Evolutionary conservation across 495 filamentous ascomycete genomes (phyloP).

Genomic region (Podospora pseudoanserina): DNA sequence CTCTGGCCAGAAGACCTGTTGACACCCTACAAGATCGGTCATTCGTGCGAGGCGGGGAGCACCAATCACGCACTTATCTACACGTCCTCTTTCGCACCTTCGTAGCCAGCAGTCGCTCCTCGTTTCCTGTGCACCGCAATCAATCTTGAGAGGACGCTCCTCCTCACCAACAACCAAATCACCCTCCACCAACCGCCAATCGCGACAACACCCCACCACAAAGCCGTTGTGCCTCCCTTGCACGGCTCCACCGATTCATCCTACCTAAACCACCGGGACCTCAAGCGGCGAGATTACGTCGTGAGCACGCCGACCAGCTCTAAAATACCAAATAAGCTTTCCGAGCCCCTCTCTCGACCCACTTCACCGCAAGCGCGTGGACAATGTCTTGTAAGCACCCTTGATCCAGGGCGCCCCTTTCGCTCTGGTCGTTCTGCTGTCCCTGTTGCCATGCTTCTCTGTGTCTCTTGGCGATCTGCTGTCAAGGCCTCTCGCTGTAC

Average conservation of each 20-base stretch:
- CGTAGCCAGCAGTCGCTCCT: not conserved
- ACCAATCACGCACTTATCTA: not conserved
- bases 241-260: not conserved
- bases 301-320: not conserved
- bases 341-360: not conserved
- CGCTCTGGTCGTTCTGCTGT: not conserved
- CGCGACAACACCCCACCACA: not conserved
- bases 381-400: conserved; percentile 13
- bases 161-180: not conserved
- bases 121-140: not conserved
- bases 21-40: not conserved
- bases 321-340: not conserved
- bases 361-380: not conserved
- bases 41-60: not conserved
- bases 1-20: not conserved
- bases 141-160: not conserved
- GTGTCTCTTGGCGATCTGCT: not conserved
- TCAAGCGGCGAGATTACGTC: not conserved
- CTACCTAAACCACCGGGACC: not conserved
- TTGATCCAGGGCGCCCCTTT: not conserved
- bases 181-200: not conserved
- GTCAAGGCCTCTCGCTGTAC: not conserved
- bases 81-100: not conserved
- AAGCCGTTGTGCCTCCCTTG: not conserved
- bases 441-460: not conserved